These are phyloP conservation scores for Xylaria hypoxylon DNA, from an alignment of 2,329 filamentous ascomycete genomes.

Conservation along the genomic window DNA sequence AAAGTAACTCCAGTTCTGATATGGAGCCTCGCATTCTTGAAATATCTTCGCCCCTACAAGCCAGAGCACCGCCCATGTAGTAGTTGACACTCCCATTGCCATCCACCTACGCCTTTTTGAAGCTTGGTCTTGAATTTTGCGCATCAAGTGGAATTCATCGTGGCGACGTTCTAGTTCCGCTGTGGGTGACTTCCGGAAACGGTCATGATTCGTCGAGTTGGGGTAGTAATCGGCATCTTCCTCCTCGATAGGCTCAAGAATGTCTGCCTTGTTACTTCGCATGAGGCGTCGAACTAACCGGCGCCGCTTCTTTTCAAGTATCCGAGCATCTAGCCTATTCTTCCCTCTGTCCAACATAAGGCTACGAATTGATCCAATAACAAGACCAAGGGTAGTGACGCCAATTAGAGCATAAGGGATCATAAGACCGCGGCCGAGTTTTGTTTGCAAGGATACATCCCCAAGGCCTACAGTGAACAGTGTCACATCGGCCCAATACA, in stretches of 20 bases:
- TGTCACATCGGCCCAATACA: constrained; percentile 83
- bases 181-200: constrained; percentile 39
- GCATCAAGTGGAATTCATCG: constrained; percentile 83
- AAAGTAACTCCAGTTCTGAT: constrained; percentile 79
- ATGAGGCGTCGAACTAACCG: constrained; percentile 60
- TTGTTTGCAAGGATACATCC: constrained; percentile 61
- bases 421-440: constrained; percentile 75
- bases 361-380: constrained; percentile 82
- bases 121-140: constrained; percentile 77
- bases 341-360: constrained; percentile 70
- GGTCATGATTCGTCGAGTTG: constrained; percentile 35
- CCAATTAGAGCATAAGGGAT: constrained; percentile 87
- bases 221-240: constrained; percentile 38
- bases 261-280: constrained; percentile 57
- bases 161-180: constrained; percentile 71
- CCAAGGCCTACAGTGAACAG: constrained; percentile 74
- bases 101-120: constrained; percentile 78
- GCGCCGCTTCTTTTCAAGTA: constrained; percentile 70
- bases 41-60: constrained; percentile 83
- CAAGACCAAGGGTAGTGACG: constrained; percentile 84
- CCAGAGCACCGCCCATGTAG: constrained; percentile 81
- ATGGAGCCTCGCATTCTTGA: constrained; percentile 61
- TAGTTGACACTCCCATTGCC: constrained; percentile 74
- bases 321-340: constrained; percentile 64
- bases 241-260: constrained; percentile 62